Base-by-base conservation (phyloP, 805 yeast species). In the Candida ulmi region DNA sequence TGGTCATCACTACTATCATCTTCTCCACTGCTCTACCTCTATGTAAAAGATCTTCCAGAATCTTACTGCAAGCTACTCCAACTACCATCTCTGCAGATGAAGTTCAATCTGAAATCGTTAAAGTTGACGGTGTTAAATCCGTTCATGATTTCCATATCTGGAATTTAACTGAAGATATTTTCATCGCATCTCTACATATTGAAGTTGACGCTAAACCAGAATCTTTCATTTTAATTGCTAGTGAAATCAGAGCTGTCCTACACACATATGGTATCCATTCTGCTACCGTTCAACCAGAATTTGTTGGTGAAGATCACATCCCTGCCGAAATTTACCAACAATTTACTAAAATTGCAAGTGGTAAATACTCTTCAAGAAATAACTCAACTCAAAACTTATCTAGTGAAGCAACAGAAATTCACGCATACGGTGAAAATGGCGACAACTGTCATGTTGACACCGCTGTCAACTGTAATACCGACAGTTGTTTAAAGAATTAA, bases 221-320 rank as follows among this genome's bases (percentile, higher is more conserved):
- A 40, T 69, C 75, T 19, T 93, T 88, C 58, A 62, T 82, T 40
- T 61, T 65, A n/a, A 73, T 85, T 37, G 95, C 95, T 8, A 70
- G 78, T 36, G 74, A 76, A 41, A 91, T 91, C 38, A 78, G 93
- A 60, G 75, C 76, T 38, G 80, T 88, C 34, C 71, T 91, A 53
- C 95, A 87, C 53, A 78, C 73, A 21, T 83, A 81, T 56, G 96
- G 95, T 33, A 81, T 91, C 44, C 95, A 90, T 55, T 83, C 93
- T 28, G 95, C 91, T 16, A 91, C 99, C 2, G 90, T 93, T 37
- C 99, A 91, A 63, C 99, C 99, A 0, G 99, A 91, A 65, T 93
- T 91, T 54, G 58, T 69, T 15, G 54, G 58, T 11, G 39, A 41
- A 39, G 47, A 55, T n/a, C 37, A 43, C 21, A 54, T 61, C 15